phyloP scores from a whole-genome alignment of 306 rosid species.

The Cajanus cajan region DNA sequence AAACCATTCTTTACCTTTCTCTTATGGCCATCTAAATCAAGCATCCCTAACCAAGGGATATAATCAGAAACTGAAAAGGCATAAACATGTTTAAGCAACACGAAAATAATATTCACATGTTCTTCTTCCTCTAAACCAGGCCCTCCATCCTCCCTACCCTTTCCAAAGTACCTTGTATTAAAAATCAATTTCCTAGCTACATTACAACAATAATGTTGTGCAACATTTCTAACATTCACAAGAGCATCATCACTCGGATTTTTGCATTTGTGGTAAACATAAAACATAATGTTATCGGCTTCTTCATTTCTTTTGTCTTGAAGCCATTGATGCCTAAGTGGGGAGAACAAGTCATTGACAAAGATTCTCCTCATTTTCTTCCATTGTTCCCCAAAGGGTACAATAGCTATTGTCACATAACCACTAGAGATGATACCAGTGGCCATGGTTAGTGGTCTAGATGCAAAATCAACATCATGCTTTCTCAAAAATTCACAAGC shows the following conservation, averaged over 20 bases:
- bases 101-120: slow-evolving; percentile 18
- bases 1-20: not conserved
- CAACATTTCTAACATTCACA: slow-evolving; percentile 16
- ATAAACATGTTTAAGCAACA: slow-evolving; percentile 23
- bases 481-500: not conserved
- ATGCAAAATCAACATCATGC: slow-evolving; percentile 32
- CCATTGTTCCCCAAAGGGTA: slow-evolving; percentile 23
- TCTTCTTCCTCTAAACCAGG: slow-evolving; percentile 29
- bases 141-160: slow-evolving; percentile 30
- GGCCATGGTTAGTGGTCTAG: slow-evolving; percentile 25
- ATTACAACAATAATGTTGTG: slow-evolving; percentile 33
- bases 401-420: not conserved
- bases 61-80: slow-evolving; percentile 41
- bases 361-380: slow-evolving; percentile 35
- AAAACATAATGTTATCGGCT: slow-evolving; percentile 33
- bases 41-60: not conserved
- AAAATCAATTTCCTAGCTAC: slow-evolving; percentile 38
- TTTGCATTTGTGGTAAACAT: slow-evolving; percentile 12
- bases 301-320: slow-evolving; percentile 22
- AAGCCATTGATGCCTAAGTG: not conserved
- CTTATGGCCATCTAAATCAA: slow-evolving; percentile 7
- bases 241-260: not conserved
- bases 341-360: not conserved
- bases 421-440: slow-evolving; percentile 21
- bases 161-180: slow-evolving; percentile 39